Percentiles rank a stretch among this genome's conserved stretches.
Conservation (phyloP, 129 eudicot species). For the Mikania micrantha region DNA sequence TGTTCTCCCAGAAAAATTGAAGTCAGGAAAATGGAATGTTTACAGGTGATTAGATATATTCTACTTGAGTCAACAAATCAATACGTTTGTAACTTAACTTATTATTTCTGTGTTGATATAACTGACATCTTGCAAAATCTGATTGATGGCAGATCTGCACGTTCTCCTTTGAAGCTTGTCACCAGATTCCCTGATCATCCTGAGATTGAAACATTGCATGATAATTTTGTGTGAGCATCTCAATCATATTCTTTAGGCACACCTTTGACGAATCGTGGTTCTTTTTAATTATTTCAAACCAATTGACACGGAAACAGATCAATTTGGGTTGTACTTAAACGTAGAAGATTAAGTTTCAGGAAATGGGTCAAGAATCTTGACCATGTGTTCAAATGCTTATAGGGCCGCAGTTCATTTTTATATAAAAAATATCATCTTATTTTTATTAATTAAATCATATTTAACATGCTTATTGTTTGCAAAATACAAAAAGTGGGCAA, state of each 20-base stretch:
- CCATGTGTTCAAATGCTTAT: neutral
- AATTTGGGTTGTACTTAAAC: neutral
- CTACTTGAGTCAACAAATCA: neutral
- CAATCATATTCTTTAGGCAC: neutral
- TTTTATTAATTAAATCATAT: neutral
- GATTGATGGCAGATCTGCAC: conserved; percentile 63
- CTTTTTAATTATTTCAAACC: neutral
- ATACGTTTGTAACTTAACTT: neutral
- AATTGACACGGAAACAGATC: neutral
- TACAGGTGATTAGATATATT: conserved; percentile 47
- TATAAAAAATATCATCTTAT: neutral
- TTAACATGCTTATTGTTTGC: neutral
- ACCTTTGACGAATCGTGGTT: neutral
- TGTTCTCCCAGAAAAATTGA: conserved; percentile 81
- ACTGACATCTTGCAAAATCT: neutral
- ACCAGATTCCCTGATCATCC: conserved; percentile 71
- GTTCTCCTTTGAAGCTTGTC: conserved; percentile 74
- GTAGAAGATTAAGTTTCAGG: neutral
- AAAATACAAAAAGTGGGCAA: neutral
- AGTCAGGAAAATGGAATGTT: conserved; percentile 87
- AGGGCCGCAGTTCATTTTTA: neutral
- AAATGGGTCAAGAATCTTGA: neutral
- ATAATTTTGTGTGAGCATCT: conserved; percentile 75
- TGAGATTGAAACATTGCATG: conserved; percentile 85
- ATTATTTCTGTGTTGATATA: neutral